Evolutionary conservation across 306 rosid genomes (phyloP), one percentile per base, ranked within the genome.

Genomic region (Mimosa bimucronata): DNA sequence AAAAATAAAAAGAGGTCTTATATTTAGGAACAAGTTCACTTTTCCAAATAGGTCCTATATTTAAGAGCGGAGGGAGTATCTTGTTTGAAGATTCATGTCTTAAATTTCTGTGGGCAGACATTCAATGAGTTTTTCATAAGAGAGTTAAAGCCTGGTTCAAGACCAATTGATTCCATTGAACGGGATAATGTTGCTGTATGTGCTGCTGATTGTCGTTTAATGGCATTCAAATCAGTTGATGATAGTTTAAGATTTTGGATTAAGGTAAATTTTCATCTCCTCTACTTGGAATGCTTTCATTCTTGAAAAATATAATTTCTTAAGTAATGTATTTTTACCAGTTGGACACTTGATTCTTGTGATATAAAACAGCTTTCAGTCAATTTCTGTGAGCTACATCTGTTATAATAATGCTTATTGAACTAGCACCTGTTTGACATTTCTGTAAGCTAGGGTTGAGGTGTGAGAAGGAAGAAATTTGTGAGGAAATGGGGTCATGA

Each of bases 161-260:
- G 98, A 80, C 96, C 98, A 80, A 79, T 90, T 86, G 85, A 86
- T 64, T 86, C 72, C 68, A 61, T 80, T 79, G 97, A 91, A 45
- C 80, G 87, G 25, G 94, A 91, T 85, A 92, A 89, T 66, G 76
- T 92, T 81, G 98, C 97, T 48, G 88, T 90, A 60, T 91, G 95
- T 82, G 97, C 91, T 60, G 98, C 97, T 75, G 98, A 95, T 86
- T 79, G 97, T 84, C 97, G 98, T 83, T 88, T 95, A 38, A 92
- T 76, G 83, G 97, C 98, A 52, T 95, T 95, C 82, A 88, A 85
- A 75, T 84, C 97, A 65, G 80, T 85, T 80, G 92, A 90, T 77
- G 97, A 92, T 41, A 82, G 97, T 85, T 78, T 79, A 79, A 88
- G 98, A 85, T 90, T 92, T 84, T 95, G 98, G 97, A 89, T 95